Evolutionary conservation across 1,139 yeast species (phyloP), one percentile per base, ranked within the genome.

Genomic region (Pichia sp.): DNA sequence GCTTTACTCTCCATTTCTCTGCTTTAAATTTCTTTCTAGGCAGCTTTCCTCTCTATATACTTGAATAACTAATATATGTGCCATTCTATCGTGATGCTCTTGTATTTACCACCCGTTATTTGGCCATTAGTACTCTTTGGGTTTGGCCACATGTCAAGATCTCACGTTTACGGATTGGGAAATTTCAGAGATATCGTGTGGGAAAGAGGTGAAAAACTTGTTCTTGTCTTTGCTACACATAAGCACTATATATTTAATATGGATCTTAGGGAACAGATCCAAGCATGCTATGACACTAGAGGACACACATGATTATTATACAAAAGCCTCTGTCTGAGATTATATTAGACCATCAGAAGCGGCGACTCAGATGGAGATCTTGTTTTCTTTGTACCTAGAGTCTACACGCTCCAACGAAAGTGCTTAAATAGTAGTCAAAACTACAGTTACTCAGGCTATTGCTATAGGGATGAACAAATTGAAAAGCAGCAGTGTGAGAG

Each of bases 371-470:
- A 45, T 45, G 48, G 36, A 17, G 10, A 45, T 45, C 16, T 45
- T 45, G 36, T 45, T 45, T 45, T 29, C 48, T 17, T 30, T 29
- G 17, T 45, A 45, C 36, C 27, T 45, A 7, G 48, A 45, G 36
- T 27, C 48, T 3, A 45, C 48, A 27, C 40, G 30, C 12, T 45
- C 48, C 14, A 45, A 12, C 4, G 38, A 45, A 29, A 45, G 36
- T 45, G 48, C 48, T 10, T 45, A 36, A 36, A 45, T 45, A 16
- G 33, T 45, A 12, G 30, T 45, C 8, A 38, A 45, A 24, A 10
- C 48, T 29, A 16, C 48, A 6, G 48, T 45, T 8, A 30, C 48
- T 17, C 48, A 45, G 24, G 48, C 48, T 16, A 45, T 45, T 29
- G 36, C 48, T 31, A 45, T 45, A 16, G 48, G 48, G 4, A 27